Evolutionary conservation across 169 alveolate species (phyloP).

Genomic region (Plasmodium falciparum): DNA sequence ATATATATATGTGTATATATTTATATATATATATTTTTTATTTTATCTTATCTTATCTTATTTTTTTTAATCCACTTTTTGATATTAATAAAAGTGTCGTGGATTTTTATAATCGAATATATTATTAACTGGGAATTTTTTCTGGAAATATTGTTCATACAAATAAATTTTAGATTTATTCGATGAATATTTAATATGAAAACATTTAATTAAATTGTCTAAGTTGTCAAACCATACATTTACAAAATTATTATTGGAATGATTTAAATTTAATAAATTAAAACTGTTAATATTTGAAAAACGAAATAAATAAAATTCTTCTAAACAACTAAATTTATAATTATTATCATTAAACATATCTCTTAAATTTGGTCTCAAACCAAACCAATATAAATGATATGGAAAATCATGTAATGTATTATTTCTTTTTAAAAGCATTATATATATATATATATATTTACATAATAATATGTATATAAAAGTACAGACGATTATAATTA

Average conservation of each 20-base stretch:
- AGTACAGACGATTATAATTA: no score
- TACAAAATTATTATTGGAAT: constrained; percentile 49
- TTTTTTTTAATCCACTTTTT: not conserved
- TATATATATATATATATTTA: not conserved
- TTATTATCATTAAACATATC: constrained; percentile 10
- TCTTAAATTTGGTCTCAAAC: constrained; percentile 56
- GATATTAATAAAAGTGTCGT: constrained; percentile 27
- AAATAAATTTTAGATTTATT: constrained; percentile 65
- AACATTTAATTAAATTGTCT: constrained; percentile 71
- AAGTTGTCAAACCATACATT: constrained; percentile 65
- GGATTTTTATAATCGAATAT: constrained; percentile 49
- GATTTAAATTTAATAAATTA: constrained; percentile 66
- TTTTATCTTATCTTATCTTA: no score
- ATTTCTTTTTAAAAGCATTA: constrained; percentile 67
- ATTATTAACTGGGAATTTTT: constrained; percentile 49
- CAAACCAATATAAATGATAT: constrained; percentile 71
- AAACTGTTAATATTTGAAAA: constrained; percentile 68
- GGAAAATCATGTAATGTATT: constrained; percentile 71
- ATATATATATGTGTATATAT: not conserved
- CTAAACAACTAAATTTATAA: constrained; percentile 50
- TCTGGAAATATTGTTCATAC: constrained; percentile 54
- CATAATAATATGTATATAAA: no score
- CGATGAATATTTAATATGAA: constrained; percentile 58
- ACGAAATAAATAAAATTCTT: constrained; percentile 68
- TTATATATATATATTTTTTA: not conserved